Conservation (phyloP, 2,329 filamentous ascomycete genomes). For the Beauveria rudraprayagi region DNA sequence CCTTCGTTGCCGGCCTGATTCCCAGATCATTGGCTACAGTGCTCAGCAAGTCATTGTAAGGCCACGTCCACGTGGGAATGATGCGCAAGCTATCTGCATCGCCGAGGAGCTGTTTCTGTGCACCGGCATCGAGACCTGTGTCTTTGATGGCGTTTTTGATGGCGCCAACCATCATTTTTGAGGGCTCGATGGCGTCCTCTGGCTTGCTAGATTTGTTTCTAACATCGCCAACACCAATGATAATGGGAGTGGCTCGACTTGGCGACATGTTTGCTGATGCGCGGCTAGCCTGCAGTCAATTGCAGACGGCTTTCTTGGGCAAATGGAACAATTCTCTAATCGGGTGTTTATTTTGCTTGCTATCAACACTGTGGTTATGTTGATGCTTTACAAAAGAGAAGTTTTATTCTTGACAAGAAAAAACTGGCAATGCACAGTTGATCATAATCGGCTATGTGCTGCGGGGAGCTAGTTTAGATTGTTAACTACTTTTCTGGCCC, state of each 20-base stretch:
- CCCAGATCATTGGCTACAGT: constrained; percentile 42
- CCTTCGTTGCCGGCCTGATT: constrained; percentile 37
- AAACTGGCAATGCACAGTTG: neutral
- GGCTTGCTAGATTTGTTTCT: constrained; percentile 43
- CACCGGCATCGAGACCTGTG: constrained; percentile 22
- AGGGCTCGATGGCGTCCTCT: constrained; percentile 48
- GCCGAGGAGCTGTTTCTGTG: constrained; percentile 26
- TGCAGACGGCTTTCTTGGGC: too few relatives aligned
- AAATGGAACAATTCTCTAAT: neutral
- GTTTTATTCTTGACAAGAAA: neutral
- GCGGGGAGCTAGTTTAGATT: neutral
- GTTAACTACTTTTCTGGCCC: neutral
- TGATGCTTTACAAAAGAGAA: neutral
- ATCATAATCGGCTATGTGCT: constrained; percentile 2
- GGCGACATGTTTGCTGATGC: neutral
- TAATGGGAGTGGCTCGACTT: constrained; percentile 35
- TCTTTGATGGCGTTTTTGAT: constrained; percentile 45
- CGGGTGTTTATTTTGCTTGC: neutral
- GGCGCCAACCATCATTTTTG: constrained; percentile 49
- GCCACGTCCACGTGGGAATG: constrained; percentile 59
- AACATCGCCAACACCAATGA: constrained; percentile 56
- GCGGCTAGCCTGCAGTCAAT: neutral
- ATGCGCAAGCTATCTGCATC: constrained; percentile 51
- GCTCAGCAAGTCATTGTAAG: constrained; percentile 50
- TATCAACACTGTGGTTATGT: neutral